phyloP scores from a whole-genome alignment of 2,329 filamentous ascomycete genomes.

The Ceratocystis cacaofunesta region DNA sequence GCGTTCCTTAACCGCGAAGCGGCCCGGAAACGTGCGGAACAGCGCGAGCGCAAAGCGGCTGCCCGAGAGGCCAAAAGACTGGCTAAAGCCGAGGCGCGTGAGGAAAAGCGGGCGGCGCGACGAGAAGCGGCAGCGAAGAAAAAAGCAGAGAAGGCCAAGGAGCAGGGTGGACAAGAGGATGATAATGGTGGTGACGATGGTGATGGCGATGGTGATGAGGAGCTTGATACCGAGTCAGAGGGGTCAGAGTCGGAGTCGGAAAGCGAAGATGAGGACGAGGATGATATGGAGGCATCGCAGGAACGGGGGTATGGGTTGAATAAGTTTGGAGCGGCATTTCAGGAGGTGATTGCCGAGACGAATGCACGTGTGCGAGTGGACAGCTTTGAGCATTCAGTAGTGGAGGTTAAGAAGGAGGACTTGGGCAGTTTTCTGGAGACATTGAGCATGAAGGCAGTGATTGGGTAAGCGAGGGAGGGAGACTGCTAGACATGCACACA shows the following conservation, averaged over 20 bases:
- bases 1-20: conserved; percentile 53
- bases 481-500: background rate
- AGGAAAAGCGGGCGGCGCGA: conserved; percentile 46
- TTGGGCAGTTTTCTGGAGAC: conserved; percentile 79
- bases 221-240: conserved; percentile 30
- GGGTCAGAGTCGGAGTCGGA: conserved; percentile 23
- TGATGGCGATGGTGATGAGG: conserved; percentile 37
- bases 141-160: background rate
- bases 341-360: conserved; percentile 85
- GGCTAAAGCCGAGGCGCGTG: conserved; percentile 43
- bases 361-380: conserved; percentile 82
- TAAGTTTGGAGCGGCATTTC: conserved; percentile 86
- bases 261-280: conserved; percentile 33
- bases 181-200: conserved; percentile 29
- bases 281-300: conserved; percentile 37
- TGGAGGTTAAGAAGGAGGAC: conserved; percentile 96
- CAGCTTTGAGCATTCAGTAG: conserved; percentile 92
- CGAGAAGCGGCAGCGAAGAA: conserved; percentile 23
- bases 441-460: conserved; percentile 79
- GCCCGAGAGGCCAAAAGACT: conserved; percentile 43
- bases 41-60: conserved; percentile 47
- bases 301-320: conserved; percentile 64
- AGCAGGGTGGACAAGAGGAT: background rate
- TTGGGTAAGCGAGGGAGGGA: conserved; percentile 30
- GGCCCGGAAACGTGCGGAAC: conserved; percentile 46